A percentile compares a stretch with the other conserved stretches of the same genome.
Conservation (phyloP, 768 basidiomycete species). For the Hygrophoropsis aurantiaca region DNA sequence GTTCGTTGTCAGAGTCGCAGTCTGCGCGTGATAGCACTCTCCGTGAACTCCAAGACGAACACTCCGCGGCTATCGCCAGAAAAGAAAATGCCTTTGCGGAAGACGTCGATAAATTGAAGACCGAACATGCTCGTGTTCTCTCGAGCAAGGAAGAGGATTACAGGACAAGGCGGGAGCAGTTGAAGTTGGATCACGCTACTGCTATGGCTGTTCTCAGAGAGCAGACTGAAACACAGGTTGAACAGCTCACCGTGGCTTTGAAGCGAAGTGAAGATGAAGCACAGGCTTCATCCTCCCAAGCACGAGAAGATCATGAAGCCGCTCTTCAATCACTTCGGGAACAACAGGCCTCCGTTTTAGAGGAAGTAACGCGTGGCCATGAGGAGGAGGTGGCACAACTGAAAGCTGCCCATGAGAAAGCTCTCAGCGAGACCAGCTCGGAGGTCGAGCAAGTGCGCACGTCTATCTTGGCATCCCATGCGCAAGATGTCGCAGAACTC, state of each 20-base stretch:
- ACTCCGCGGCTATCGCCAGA: slow-evolving; percentile 60
- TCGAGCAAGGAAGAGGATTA: slow-evolving; percentile 63
- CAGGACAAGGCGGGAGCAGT: slow-evolving; percentile 30
- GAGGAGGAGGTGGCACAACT: slow-evolving; percentile 52
- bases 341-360: slow-evolving; percentile 54
- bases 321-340: slow-evolving; percentile 48
- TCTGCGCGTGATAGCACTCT: slow-evolving; percentile 62
- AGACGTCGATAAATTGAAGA: slow-evolving; percentile 64
- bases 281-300: slow-evolving; percentile 34
- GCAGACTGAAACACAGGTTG: slow-evolving; percentile 46
- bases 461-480: slow-evolving; percentile 40
- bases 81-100: slow-evolving; percentile 66
- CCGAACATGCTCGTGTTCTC: slow-evolving; percentile 56
- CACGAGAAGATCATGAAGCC: slow-evolving; percentile 48
- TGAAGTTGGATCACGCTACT: slow-evolving; percentile 35
- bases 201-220: slow-evolving; percentile 28
- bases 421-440: slow-evolving; percentile 29
- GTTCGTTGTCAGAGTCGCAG: slow-evolving; percentile 72
- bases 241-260: slow-evolving; percentile 57
- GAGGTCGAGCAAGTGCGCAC: slow-evolving; percentile 37
- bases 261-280: slow-evolving; percentile 52
- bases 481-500: slow-evolving; percentile 38
- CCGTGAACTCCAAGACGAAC: slow-evolving; percentile 70
- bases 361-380: slow-evolving; percentile 56
- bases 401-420: slow-evolving; percentile 45